phyloP scores from a whole-genome alignment of 768 basidiomycete genomes.

The Lactifluus pinguis region DNA sequence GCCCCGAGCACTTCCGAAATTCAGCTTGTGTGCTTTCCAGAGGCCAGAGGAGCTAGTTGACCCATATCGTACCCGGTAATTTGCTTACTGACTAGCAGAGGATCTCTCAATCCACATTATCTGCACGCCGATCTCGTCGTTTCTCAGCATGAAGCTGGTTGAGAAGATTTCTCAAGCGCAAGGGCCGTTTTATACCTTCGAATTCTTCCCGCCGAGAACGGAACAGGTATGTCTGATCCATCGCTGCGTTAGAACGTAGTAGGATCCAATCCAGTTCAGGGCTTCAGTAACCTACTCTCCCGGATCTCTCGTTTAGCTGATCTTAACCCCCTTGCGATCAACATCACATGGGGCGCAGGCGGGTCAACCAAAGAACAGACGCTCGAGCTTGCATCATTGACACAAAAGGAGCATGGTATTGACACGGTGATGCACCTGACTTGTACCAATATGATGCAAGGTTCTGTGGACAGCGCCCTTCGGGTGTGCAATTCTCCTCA shows the following conservation, averaged over 20 bases:
- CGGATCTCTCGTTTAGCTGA: constrained; percentile 77
- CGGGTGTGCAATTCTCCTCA: constrained; percentile 41
- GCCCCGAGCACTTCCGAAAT: background rate
- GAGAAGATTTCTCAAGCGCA: constrained; percentile 49
- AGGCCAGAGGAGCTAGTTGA: background rate
- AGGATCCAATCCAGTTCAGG: constrained; percentile 36
- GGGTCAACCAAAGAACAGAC: constrained; percentile 84
- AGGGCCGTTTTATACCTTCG: constrained; percentile 73
- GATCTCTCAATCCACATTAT: background rate
- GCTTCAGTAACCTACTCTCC: constrained; percentile 83
- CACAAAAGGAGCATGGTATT: constrained; percentile 62
- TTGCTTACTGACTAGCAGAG: background rate
- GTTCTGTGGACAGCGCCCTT: constrained; percentile 79
- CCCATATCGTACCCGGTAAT: background rate
- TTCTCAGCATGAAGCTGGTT: constrained; percentile 53
- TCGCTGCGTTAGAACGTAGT: constrained; percentile 4
- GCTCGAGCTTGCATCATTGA: constrained; percentile 75
- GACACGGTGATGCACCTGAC: constrained; percentile 93
- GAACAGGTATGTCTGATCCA: constrained; percentile 49
- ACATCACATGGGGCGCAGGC: constrained; percentile 96
- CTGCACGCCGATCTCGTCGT: background rate
- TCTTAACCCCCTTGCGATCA: constrained; percentile 76
- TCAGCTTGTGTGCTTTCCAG: background rate
- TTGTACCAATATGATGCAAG: constrained; percentile 92
- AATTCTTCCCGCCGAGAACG: constrained; percentile 96